A percentile compares a stretch with the other conserved stretches of the same genome.
These are phyloP conservation scores for Entomortierella lignicola DNA, from an alignment of 192 early-diverging fungal genomes.

Conservation along the genomic window DNA sequence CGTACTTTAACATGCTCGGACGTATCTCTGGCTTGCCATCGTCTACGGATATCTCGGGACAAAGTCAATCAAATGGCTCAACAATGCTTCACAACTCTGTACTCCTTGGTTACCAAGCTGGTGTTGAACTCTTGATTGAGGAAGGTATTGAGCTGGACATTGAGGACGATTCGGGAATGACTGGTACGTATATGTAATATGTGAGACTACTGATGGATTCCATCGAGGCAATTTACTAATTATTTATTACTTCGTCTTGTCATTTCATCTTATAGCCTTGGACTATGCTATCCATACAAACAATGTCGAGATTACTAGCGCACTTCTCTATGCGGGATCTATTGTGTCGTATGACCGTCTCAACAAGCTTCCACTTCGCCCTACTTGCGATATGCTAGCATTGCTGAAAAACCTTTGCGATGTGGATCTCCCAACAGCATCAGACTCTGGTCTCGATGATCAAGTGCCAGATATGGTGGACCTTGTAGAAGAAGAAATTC, in stretches of 20 bases:
- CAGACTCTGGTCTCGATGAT: background rate
- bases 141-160: slow-evolving; percentile 52
- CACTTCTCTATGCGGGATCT: slow-evolving; percentile 35
- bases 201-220: background rate
- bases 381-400: slow-evolving; percentile 17
- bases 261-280: slow-evolving; percentile 18
- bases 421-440: slow-evolving; percentile 14
- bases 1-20: slow-evolving; percentile 31
- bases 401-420: slow-evolving; percentile 30
- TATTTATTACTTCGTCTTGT: background rate
- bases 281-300: slow-evolving; percentile 51
- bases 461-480: slow-evolving; percentile 11
- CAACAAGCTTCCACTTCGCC: slow-evolving; percentile 17
- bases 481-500: background rate
- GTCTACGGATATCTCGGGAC: slow-evolving; percentile 39
- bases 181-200: slow-evolving; percentile 14
- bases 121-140: slow-evolving; percentile 39
- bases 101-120: slow-evolving; percentile 39
- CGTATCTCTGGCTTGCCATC: slow-evolving; percentile 31
- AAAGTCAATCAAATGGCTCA: slow-evolving; percentile 44
- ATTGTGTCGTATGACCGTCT: slow-evolving; percentile 39
- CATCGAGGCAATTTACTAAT: background rate
- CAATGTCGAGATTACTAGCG: slow-evolving; percentile 39
- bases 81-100: slow-evolving; percentile 53
- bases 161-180: slow-evolving; percentile 45